Base-by-base conservation (phyloP, 2,329 filamentous ascomycete species). In the Xylariaceae sp. region DNA sequence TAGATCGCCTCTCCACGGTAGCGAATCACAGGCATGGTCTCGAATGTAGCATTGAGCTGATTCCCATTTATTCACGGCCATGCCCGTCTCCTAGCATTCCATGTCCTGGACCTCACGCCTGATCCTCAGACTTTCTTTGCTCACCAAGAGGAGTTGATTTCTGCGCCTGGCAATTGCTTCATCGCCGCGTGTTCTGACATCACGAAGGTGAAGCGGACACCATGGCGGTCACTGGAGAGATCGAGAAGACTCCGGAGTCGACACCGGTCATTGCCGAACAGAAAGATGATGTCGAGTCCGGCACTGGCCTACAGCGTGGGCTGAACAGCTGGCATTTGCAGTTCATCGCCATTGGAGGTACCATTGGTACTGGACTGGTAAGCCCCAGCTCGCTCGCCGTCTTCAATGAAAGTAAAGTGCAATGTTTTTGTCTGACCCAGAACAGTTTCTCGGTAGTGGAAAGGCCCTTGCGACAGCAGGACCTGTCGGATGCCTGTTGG, bases 311-410 rank as follows among this genome's bases (percentile, higher is more conserved):
- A 15, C 63, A 73, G 47, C 71, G 73, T 30, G 69, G 69, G 44
- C 65, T 74, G 3, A 65, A 63, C 51, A 70, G 67, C 51, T 66
- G 70, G 64, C 73, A 74, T 52, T 64, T 74, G 17, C 72, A 74
- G 62, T 74, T 74, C 62, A 68, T 74, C 44, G 73, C 72, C 47
- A 71, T 74, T 45, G 73, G 73, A 66, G 85, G 84, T 56, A 89
- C 87, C 11, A 86, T 90, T 66, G 88, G 88, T 56, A 90, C 88
- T 1, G 88, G 88, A 64, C 78, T 90, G 49, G 62, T 64, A 59
- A 62, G 62, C 15, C 34, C 17, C 44, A 18, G 39, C 3, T 17
- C 37, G 37, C 37, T 11, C 48, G 18, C 55, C 11, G 2, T 42
- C 17, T 15, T 5, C 30, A 4, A 37, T 13, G 30, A 17, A 13